These are phyloP conservation scores for Phialophora expanda DNA, from an alignment of 2,329 filamentous ascomycete genomes.

Conservation along the genomic window DNA sequence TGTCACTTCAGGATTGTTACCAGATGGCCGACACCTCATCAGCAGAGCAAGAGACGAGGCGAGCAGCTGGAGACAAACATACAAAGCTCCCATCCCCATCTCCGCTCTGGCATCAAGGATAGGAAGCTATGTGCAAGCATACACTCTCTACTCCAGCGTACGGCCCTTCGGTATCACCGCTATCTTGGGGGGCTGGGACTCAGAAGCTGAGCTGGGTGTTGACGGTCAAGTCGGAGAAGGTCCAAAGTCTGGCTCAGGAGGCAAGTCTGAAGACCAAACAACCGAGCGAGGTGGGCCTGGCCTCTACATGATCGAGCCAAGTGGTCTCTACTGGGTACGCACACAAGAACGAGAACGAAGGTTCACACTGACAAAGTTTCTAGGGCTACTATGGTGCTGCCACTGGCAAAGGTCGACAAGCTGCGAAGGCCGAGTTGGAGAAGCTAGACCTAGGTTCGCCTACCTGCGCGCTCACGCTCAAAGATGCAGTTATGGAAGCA, in stretches of 20 bases:
- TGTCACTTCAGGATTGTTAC: conserved; percentile 89
- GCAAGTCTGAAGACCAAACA: conserved; percentile 69
- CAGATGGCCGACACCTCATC: conserved; percentile 93
- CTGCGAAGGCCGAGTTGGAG: conserved; percentile 97
- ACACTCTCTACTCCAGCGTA: conserved; percentile 96
- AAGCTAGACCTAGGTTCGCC: conserved; percentile 87
- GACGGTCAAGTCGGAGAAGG: conserved; percentile 89
- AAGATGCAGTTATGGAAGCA: conserved; percentile 92
- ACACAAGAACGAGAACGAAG: conserved; percentile 9
- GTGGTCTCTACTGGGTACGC: conserved; percentile 86
- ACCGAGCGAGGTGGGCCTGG: conserved; percentile 81
- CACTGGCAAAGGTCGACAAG: conserved; percentile 94
- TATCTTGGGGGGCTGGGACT: conserved; percentile 92
- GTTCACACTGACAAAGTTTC: conserved; percentile 7
- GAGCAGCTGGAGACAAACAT: conserved; percentile 84
- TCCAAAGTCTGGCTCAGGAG: conserved; percentile 78
- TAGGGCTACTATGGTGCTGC: conserved; percentile 96
- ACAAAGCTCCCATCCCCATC: conserved; percentile 92
- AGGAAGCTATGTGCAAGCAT: conserved; percentile 94
- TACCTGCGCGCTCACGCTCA: conserved; percentile 69
- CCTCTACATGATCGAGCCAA: conserved; percentile 99
- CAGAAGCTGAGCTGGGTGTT: conserved; percentile 80
- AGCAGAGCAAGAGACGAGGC: conserved; percentile 94
- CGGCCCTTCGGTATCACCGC: conserved; percentile 96
- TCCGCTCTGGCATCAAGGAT: conserved; percentile 88